Conservation (phyloP, 306 rosid genomes). For the Vigna angularis region DNA sequence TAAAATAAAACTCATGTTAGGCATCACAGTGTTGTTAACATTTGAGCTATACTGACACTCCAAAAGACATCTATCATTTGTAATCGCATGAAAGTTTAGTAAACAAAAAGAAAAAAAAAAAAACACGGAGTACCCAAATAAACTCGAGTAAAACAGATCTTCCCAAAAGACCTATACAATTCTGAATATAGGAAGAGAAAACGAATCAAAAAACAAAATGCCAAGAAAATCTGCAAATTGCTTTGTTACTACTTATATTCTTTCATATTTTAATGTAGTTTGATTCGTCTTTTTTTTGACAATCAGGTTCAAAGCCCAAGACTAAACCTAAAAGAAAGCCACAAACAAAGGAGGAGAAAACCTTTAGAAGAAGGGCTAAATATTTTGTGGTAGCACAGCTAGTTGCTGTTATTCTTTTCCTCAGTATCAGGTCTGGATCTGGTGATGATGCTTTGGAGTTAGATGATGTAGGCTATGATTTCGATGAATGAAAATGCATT, state of each 20-base stretch:
- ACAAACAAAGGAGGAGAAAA: constrained; percentile 76
- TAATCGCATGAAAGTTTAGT: no score
- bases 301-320: constrained; percentile 71
- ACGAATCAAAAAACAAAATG: no score
- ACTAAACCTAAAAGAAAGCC: constrained; percentile 67
- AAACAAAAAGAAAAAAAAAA: no score
- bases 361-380: constrained; percentile 74
- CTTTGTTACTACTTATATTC: not conserved
- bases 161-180: no score
- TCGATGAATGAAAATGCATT: constrained; percentile 50
- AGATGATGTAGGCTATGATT: constrained; percentile 60
- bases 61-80: no score
- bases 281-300: constrained; percentile 23
- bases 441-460: constrained; percentile 58
- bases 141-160: no score
- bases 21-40: no score
- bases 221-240: not conserved
- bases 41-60: no score
- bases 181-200: no score
- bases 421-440: constrained; percentile 59
- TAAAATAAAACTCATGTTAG: no score
- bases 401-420: constrained; percentile 73
- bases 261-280: constrained; percentile 1
- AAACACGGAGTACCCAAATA: no score
- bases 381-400: constrained; percentile 72